A percentile compares a stretch with the other conserved stretches of the same genome.
Conservation (phyloP, 306 rosid genomes). For the Gillenia trifoliata region DNA sequence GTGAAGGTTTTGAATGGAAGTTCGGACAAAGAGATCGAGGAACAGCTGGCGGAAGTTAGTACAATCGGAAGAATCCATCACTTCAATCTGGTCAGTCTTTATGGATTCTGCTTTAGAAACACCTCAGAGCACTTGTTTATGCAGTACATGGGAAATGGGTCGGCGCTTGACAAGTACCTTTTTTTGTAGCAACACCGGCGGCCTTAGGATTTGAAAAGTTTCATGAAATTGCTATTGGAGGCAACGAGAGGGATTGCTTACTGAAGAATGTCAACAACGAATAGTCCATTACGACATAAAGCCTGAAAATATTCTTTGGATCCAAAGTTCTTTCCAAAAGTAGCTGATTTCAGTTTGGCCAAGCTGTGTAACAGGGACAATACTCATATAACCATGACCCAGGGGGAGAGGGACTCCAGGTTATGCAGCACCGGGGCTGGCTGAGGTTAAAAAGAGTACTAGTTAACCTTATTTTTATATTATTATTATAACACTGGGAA, state of each 20-base stretch:
- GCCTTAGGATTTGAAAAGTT: conserved; percentile 30
- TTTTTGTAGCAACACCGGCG: conserved; percentile 11
- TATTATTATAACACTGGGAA: too few species aligned
- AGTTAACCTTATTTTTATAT: conserved; percentile 3
- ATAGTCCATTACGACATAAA: conserved; percentile 54
- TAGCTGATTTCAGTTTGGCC: conserved; percentile 54
- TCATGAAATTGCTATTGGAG: conserved; percentile 39
- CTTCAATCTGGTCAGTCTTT: conserved; percentile 35
- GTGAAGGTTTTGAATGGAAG: conserved; percentile 35
- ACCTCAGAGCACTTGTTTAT: conserved; percentile 41
- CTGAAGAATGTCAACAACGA: conserved; percentile 38
- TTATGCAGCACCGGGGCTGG: conserved; percentile 44
- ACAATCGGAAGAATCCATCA: conserved; percentile 31
- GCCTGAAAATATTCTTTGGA: conserved; percentile 50
- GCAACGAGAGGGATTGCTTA: conserved; percentile 41
- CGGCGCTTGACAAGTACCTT: conserved; percentile 34
- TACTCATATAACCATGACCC: conserved; percentile 28
- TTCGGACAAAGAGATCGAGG: conserved; percentile 25
- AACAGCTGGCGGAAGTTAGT: conserved; percentile 30
- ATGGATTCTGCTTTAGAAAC: conserved; percentile 33
- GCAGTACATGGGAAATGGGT: conserved; percentile 7
- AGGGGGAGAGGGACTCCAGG: conserved; percentile 43
- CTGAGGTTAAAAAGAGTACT: conserved; percentile 29
- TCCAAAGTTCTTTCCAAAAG: conserved; percentile 17
- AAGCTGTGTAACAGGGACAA: conserved; percentile 33